Conservation (phyloP, 306 rosid genomes). For the Acacia confusa region DNA sequence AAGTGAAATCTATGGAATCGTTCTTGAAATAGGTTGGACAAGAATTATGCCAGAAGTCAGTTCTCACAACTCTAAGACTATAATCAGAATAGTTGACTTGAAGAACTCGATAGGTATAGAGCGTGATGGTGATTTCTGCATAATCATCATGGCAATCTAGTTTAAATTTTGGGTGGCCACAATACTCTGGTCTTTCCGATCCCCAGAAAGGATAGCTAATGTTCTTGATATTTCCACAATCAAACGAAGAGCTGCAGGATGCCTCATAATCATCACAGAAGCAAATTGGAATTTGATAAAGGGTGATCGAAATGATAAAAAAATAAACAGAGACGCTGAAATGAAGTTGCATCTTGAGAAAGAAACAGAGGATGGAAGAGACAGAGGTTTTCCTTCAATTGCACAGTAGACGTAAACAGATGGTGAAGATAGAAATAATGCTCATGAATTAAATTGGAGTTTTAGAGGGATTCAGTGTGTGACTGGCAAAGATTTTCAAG, state of each 20-base stretch:
- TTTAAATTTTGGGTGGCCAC: constrained; percentile 57
- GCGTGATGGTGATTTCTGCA: constrained; percentile 26
- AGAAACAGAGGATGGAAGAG: not conserved
- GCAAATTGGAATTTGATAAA: constrained; percentile 29
- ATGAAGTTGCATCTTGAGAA: constrained; percentile 36
- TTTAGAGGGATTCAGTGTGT: not conserved
- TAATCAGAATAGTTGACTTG: constrained; percentile 2
- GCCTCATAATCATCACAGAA: constrained; percentile 16
- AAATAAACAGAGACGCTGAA: constrained; percentile 18
- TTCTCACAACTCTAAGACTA: constrained; percentile 41
- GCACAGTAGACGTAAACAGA: not conserved
- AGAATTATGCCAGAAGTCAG: constrained; percentile 40
- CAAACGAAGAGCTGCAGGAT: constrained; percentile 31
- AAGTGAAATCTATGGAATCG: constrained; percentile 19
- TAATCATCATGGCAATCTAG: constrained; percentile 39
- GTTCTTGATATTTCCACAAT: constrained; percentile 8
- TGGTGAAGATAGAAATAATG: not conserved
- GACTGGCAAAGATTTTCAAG: constrained; percentile 13
- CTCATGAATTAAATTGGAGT: not conserved
- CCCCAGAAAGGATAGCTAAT: constrained; percentile 60
- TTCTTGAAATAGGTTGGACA: constrained; percentile 34
- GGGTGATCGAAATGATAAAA: constrained; percentile 33
- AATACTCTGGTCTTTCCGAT: constrained; percentile 38
- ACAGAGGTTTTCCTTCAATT: not conserved
- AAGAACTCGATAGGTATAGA: constrained; percentile 36